Percentiles rank a stretch among this genome's conserved stretches.
Conservation (phyloP, 2,329 filamentous ascomycete species). For the Hypoxylon sp. region DNA sequence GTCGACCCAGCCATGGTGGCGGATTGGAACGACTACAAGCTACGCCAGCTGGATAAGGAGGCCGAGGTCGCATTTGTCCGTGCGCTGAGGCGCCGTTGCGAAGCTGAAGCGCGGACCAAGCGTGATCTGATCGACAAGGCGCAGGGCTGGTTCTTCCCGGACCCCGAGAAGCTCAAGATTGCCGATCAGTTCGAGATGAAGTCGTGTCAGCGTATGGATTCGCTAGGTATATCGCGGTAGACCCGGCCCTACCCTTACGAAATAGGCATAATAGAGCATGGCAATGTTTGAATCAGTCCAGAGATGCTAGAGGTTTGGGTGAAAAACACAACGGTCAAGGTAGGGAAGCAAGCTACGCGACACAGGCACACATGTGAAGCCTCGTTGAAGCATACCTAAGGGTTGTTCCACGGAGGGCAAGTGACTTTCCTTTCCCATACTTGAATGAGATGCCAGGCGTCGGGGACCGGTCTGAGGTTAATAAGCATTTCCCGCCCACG, state of each 20-base stretch:
- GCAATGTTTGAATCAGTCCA: neutral
- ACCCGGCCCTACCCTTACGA: neutral
- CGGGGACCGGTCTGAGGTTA: neutral
- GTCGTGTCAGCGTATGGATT: conserved; percentile 60
- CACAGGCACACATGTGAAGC: neutral
- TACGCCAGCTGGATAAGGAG: conserved; percentile 75
- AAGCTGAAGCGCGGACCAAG: conserved; percentile 72
- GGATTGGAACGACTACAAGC: conserved; percentile 72
- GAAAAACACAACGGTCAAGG: neutral
- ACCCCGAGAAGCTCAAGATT: conserved; percentile 78
- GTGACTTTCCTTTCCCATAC: no score
- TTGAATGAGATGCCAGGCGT: conserved; percentile 9
- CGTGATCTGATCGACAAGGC: conserved; percentile 77
- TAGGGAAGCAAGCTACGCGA: neutral
- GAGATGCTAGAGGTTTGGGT: neutral
- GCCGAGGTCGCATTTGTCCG: conserved; percentile 79
- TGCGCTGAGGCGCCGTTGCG: conserved; percentile 74
- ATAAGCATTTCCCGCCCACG: conserved; percentile 1
- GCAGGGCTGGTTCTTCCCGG: conserved; percentile 85
- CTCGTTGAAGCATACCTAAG: conserved; percentile 1
- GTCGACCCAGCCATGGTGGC: conserved; percentile 81
- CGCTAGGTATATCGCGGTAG: conserved; percentile 49
- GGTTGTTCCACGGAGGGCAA: neutral
- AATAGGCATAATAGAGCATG: neutral
- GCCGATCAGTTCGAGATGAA: conserved; percentile 65